Conservation (phyloP, 305 asterid genomes). For the Solanum hybrid region DNA sequence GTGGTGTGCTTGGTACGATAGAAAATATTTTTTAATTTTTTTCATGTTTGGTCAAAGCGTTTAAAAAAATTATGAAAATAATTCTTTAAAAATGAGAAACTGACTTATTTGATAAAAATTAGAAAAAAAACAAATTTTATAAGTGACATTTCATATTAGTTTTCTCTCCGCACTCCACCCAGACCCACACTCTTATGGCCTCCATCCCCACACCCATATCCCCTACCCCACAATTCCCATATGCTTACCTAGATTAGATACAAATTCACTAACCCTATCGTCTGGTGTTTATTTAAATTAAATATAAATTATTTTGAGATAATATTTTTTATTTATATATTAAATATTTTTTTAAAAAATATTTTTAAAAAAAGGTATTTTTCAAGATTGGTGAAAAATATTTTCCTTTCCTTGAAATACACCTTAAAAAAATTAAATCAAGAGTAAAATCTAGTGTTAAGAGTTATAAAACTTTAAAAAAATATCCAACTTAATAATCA, state of each 20-base stretch:
- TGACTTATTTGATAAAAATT: too few species aligned
- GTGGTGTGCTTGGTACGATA: not conserved
- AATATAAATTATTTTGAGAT: too few species aligned
- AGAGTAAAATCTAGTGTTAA: not conserved
- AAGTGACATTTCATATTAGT: too few species aligned
- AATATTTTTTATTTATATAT: too few species aligned
- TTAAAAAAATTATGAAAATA: not conserved
- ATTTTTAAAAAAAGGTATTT: not conserved
- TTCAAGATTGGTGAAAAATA: not conserved
- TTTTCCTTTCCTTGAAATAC: not conserved
- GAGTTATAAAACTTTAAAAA: not conserved
- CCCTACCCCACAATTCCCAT: not conserved
- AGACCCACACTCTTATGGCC: not conserved
- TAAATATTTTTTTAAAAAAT: too few species aligned
- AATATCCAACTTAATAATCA: not conserved
- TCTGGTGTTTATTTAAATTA: not conserved
- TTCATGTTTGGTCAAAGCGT: not conserved
- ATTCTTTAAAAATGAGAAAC: not conserved
- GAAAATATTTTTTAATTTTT: too few species aligned
- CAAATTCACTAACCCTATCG: not conserved
- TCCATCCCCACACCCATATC: not conserved
- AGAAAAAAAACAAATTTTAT: too few species aligned
- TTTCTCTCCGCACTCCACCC: not conserved
- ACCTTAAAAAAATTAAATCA: not conserved
- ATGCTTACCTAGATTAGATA: not conserved